phyloP scores from a whole-genome alignment of 495 filamentous ascomycete species.

The Penicillium dipodomyicola region DNA sequence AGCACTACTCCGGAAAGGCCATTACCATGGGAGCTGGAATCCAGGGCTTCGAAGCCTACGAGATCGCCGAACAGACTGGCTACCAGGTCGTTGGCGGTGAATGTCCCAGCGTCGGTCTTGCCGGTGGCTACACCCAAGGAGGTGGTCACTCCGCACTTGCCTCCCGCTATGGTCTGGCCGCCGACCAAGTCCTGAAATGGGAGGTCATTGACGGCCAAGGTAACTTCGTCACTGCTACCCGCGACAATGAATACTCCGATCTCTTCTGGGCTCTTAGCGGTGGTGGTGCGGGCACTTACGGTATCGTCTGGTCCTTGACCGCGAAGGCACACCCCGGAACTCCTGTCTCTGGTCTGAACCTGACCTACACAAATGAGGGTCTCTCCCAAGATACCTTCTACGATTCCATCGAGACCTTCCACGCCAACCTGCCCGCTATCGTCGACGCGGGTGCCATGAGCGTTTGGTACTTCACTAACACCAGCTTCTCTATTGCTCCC shows the following conservation, averaged over 20 bases:
- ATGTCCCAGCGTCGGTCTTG: constrained; percentile 37
- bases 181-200: constrained; percentile 62
- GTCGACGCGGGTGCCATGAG: constrained; percentile 54
- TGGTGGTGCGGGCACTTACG: constrained; percentile 64
- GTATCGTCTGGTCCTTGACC: constrained; percentile 58
- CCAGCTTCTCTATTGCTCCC: constrained; percentile 46
- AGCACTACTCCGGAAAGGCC: constrained; percentile 47
- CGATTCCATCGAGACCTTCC: constrained; percentile 38
- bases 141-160: constrained; percentile 59
- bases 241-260: constrained; percentile 53
- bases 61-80: constrained; percentile 32
- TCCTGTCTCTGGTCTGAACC: constrained; percentile 26
- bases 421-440: constrained; percentile 39
- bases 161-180: constrained; percentile 55
- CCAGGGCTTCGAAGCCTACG: constrained; percentile 47
- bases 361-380: constrained; percentile 31
- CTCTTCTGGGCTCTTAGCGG: constrained; percentile 68
- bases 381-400: constrained; percentile 45
- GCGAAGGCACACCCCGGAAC: constrained; percentile 42
- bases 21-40: constrained; percentile 56
- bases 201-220: constrained; percentile 57
- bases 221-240: constrained; percentile 49
- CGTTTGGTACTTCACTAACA: constrained; percentile 49
- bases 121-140: constrained; percentile 59
- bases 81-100: constrained; percentile 35